Conservation (phyloP, 305 asterid species). For the Fraxinus latifolia region DNA sequence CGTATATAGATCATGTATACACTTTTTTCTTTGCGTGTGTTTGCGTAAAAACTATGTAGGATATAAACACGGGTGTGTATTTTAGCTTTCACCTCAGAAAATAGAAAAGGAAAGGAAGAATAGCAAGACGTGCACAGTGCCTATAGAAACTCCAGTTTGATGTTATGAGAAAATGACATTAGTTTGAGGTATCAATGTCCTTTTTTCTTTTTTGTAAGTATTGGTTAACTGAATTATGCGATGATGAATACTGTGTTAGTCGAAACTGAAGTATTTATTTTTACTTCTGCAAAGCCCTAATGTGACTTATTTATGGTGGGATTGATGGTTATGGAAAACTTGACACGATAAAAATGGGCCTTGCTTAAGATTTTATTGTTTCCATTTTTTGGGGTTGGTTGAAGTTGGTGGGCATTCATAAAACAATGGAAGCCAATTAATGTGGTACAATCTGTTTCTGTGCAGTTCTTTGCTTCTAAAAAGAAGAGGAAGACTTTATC, state of each 20-base stretch:
- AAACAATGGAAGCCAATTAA: not conserved
- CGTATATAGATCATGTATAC: not conserved
- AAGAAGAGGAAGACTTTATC: conserved; percentile 81
- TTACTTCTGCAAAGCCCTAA: not conserved
- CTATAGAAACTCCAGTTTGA: not conserved
- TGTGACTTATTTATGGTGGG: not conserved
- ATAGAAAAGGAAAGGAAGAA: not conserved
- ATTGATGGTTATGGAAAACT: not conserved
- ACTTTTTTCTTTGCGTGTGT: not conserved
- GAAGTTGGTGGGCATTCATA: not conserved
- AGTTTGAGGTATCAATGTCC: not conserved
- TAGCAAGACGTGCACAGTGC: not conserved
- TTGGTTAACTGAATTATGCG: not conserved
- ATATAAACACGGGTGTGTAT: not conserved
- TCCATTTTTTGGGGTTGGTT: not conserved
- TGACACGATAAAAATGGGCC: not conserved
- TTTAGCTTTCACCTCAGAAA: not conserved
- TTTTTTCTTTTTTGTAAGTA: not conserved
- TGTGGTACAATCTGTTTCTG: conserved; percentile 5
- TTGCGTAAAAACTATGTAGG: not conserved
- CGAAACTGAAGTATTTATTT: not conserved
- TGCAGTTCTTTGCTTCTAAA: conserved; percentile 76
- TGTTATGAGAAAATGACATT: not conserved
- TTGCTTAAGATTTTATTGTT: not conserved
- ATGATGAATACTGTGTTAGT: not conserved